Evolutionary conservation across 805 yeast genomes (phyloP).

Genomic region (Ogataea naganishii): DNA sequence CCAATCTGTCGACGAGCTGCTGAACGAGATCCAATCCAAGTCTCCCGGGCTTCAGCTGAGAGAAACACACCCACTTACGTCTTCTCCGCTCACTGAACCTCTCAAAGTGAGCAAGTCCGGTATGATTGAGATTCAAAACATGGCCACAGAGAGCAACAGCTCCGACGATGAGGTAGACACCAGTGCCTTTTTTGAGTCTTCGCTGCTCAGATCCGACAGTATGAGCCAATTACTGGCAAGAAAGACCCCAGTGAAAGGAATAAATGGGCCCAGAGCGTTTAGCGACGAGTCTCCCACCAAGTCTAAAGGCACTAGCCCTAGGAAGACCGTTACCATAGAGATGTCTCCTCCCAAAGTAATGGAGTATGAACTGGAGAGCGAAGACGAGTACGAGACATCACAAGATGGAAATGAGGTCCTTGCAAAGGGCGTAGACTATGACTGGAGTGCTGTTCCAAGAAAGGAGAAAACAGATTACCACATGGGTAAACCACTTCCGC

Average conservation of each 20-base stretch:
- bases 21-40: constrained; percentile 19
- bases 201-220: constrained; percentile 8
- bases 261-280: constrained; percentile 8
- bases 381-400: constrained; percentile 10
- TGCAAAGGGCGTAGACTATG: constrained; percentile 12
- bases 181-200: constrained; percentile 5
- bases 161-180: constrained; percentile 2
- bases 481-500: constrained; percentile 25
- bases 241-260: constrained; percentile 20
- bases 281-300: constrained; percentile 13
- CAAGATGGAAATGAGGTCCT: constrained; percentile 6
- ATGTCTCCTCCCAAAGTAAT: constrained; percentile 28
- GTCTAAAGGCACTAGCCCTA: constrained; percentile 11
- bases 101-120: constrained; percentile 6
- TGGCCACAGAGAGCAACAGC: not conserved
- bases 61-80: constrained; percentile 1
- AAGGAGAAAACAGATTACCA: constrained; percentile 6
- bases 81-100: constrained; percentile 15
- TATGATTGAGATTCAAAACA: constrained; percentile 3
- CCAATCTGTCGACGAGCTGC: constrained; percentile 30
- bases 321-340: constrained; percentile 30
- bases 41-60: constrained; percentile 5
- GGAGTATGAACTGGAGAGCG: constrained; percentile 22
- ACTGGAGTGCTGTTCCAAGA: constrained; percentile 19
- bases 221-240: constrained; percentile 11